Evolutionary conservation across 805 yeast genomes (phyloP).

Genomic region (Sugiyamaella lignohabitans): DNA sequence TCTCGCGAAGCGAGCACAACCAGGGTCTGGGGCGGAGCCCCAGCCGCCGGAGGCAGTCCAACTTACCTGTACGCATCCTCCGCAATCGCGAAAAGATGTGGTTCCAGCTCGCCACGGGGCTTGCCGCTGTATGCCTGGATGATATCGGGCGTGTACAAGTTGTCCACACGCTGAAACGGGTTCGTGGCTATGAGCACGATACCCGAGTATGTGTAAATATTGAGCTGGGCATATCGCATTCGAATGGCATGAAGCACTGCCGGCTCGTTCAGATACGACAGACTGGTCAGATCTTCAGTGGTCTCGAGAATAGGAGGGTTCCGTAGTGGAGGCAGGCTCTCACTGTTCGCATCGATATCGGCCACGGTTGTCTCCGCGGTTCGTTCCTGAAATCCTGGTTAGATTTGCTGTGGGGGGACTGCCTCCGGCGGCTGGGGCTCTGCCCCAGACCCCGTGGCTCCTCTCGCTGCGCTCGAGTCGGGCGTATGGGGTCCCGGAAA

Average conservation of each 20-base stretch:
- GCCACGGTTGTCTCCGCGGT: constrained; percentile 22
- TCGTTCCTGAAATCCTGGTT: constrained; percentile 19
- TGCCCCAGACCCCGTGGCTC: no score
- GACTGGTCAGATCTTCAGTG: constrained; percentile 86
- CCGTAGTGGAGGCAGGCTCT: constrained; percentile 70
- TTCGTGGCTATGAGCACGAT: constrained; percentile 94
- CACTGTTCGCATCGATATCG: constrained; percentile 39
- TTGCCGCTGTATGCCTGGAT: constrained; percentile 93
- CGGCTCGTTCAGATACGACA: constrained; percentile 92
- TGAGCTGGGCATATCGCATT: constrained; percentile 80
- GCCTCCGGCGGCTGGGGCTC: neutral
- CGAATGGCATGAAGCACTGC: constrained; percentile 92
- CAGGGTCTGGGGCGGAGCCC: no score
- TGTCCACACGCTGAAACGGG: constrained; percentile 91
- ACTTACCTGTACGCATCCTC: constrained; percentile 96
- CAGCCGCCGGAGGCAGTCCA: no score
- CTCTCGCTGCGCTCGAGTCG: no score
- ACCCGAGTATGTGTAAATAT: constrained; percentile 93
- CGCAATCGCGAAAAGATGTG: constrained; percentile 95
- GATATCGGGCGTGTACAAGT: constrained; percentile 82
- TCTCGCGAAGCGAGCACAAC: no score
- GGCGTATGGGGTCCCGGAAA: no score
- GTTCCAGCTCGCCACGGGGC: constrained; percentile 90
- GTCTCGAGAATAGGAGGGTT: constrained; percentile 91
- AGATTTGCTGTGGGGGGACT: no score